Conservation (phyloP, 1,139 yeast species). For the Wickerhamiella infanticola region DNA sequence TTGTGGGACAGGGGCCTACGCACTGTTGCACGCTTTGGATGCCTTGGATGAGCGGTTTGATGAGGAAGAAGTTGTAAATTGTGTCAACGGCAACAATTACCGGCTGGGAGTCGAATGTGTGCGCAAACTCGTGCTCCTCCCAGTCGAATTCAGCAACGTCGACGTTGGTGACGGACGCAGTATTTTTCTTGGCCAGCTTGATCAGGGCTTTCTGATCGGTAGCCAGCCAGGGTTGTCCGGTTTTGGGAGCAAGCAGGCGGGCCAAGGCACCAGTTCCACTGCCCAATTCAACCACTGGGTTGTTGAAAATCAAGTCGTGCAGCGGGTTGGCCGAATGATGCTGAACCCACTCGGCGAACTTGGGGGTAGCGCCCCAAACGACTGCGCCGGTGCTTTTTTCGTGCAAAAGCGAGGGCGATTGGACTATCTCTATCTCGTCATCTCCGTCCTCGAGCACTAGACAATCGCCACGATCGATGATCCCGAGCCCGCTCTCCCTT, state of each 20-base stretch:
- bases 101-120: slow-evolving; percentile 9
- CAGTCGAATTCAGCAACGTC: slow-evolving; percentile 47
- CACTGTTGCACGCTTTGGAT: slow-evolving; percentile 23
- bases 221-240: slow-evolving; percentile 31
- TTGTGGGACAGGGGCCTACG: slow-evolving; percentile 23
- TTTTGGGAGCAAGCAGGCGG: slow-evolving; percentile 28
- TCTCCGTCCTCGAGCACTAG: slow-evolving; percentile 21
- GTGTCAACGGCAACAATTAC: slow-evolving; percentile 53
- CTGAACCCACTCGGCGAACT: slow-evolving; percentile 40
- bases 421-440: slow-evolving; percentile 23
- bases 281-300: slow-evolving; percentile 43
- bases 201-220: slow-evolving; percentile 48
- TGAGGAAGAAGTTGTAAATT: slow-evolving; percentile 48
- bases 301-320: slow-evolving; percentile 10
- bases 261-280: slow-evolving; percentile 51
- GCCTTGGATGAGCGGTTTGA: slow-evolving; percentile 36
- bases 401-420: slow-evolving; percentile 24
- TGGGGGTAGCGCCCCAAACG: slow-evolving; percentile 43
- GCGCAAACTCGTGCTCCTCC: slow-evolving; percentile 32
- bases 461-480: slow-evolving; percentile 26
- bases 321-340: not conserved
- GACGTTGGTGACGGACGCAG: slow-evolving; percentile 22
- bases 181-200: slow-evolving; percentile 35
- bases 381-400: slow-evolving; percentile 52
- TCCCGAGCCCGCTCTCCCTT: slow-evolving; percentile 33